phyloP scores from a whole-genome alignment of 495 filamentous ascomycete species.

The Neurospora terricola region DNA sequence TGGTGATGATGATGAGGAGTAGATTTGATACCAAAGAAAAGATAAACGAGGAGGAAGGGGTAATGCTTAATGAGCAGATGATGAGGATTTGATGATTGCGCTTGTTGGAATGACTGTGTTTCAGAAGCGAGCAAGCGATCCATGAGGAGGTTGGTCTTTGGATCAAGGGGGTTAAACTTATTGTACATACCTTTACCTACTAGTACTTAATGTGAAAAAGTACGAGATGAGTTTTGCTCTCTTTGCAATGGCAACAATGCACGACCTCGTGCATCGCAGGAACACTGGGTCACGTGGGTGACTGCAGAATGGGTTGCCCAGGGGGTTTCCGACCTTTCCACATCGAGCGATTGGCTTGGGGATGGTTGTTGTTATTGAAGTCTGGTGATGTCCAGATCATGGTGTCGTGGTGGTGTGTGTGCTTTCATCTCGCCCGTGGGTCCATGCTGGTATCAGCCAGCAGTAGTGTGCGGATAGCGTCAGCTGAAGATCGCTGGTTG shows the following conservation, averaged over 20 bases:
- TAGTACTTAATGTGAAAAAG: not conserved
- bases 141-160: not conserved
- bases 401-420: not conserved
- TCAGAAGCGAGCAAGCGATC: not conserved
- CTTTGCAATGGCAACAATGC: slow-evolving; percentile 17
- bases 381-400: not conserved
- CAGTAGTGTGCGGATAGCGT: not conserved
- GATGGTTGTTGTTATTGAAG: not conserved
- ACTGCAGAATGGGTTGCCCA: slow-evolving; percentile 19
- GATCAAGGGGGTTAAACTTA: not conserved
- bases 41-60: not conserved
- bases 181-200: not conserved
- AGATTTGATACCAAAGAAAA: not conserved
- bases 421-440: not conserved
- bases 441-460: not conserved
- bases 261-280: slow-evolving; percentile 32
- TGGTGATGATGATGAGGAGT: not conserved
- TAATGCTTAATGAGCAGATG: not conserved
- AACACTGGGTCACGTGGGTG: slow-evolving; percentile 23
- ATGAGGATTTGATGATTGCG: not conserved
- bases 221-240: not conserved
- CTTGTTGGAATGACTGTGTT: not conserved
- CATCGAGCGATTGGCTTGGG: not conserved
- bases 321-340: not conserved
- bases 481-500: not conserved